Percentiles rank a stretch among this genome's conserved stretches.
Evolutionary conservation across 129 eudicot species (phyloP).

Genomic region (Flaveria brownii): DNA sequence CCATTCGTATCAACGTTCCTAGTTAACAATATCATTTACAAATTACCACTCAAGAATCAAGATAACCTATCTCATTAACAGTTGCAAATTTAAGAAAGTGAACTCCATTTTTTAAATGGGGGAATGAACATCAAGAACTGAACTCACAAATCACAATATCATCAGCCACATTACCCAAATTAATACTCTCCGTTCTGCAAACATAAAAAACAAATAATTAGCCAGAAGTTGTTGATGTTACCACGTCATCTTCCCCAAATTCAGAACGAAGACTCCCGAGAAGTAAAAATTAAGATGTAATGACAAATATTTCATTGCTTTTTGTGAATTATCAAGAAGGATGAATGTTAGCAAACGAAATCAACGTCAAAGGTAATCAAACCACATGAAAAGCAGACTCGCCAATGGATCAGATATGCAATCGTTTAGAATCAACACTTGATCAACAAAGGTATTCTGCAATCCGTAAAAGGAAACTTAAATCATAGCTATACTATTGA

Average conservation of each 20-base stretch:
- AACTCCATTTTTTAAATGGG: not conserved
- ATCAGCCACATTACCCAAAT: not conserved
- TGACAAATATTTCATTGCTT: not conserved
- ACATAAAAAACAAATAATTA: not conserved
- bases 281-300: not conserved
- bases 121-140: not conserved
- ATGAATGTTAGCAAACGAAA: too few relatives aligned
- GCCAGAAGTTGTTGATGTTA: not conserved
- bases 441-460: not conserved
- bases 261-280: not conserved
- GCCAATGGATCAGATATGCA: not conserved
- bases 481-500: not conserved
- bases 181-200: not conserved
- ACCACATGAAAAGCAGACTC: not conserved
- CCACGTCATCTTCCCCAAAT: not conserved
- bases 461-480: not conserved
- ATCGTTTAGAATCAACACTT: constrained; percentile 8
- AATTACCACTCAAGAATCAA: too few relatives aligned
- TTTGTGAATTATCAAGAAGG: not conserved
- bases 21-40: too few relatives aligned
- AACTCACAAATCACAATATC: constrained; percentile 13
- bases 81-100: too few relatives aligned
- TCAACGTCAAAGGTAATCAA: too few relatives aligned
- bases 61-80: too few relatives aligned
- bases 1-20: not conserved